A percentile compares a stretch with the other conserved stretches of the same genome.
These are phyloP conservation scores for Carpinus viminea DNA, from an alignment of 306 rosid genomes.

Conservation along the genomic window DNA sequence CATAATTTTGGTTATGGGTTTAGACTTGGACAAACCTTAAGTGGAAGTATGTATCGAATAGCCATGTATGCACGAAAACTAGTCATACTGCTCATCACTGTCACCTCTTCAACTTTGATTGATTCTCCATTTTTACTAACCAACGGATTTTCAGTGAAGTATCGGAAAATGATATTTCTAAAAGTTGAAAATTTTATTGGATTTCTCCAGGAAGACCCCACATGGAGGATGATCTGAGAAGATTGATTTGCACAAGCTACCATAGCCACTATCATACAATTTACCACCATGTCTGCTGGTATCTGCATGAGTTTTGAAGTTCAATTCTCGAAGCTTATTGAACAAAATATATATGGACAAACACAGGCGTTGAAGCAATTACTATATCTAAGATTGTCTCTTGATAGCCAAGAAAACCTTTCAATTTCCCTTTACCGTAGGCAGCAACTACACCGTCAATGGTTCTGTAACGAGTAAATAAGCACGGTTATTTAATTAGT, in stretches of 20 bases:
- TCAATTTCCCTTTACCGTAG: slow-evolving; percentile 42
- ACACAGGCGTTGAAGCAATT: background rate
- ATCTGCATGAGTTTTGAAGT: slow-evolving; percentile 27
- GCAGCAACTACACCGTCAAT: slow-evolving; percentile 35
- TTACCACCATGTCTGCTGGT: slow-evolving; percentile 18
- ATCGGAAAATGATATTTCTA: background rate
- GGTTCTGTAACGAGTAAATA: slow-evolving; percentile 30
- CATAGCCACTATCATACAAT: slow-evolving; percentile 40
- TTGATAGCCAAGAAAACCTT: slow-evolving; percentile 34
- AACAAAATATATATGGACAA: background rate
- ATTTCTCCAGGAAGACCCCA: slow-evolving; percentile 40
- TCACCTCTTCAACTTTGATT: background rate
- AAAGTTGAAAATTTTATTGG: slow-evolving; percentile 23
- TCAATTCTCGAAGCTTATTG: background rate
- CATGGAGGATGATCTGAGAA: slow-evolving; percentile 33
- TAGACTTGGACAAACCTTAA: slow-evolving; percentile 28
- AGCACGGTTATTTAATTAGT: background rate
- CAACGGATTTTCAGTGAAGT: slow-evolving; percentile 28
- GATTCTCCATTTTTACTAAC: slow-evolving; percentile 28
- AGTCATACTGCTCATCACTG: slow-evolving; percentile 11
- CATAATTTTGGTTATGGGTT: background rate
- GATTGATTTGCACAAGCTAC: slow-evolving; percentile 26
- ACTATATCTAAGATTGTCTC: slow-evolving; percentile 39
- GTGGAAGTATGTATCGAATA: slow-evolving; percentile 3
- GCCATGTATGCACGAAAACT: slow-evolving; percentile 24